These are phyloP conservation scores for Protea cynaroides DNA, from an alignment of 164 flowering plant species.

Conservation along the genomic window DNA sequence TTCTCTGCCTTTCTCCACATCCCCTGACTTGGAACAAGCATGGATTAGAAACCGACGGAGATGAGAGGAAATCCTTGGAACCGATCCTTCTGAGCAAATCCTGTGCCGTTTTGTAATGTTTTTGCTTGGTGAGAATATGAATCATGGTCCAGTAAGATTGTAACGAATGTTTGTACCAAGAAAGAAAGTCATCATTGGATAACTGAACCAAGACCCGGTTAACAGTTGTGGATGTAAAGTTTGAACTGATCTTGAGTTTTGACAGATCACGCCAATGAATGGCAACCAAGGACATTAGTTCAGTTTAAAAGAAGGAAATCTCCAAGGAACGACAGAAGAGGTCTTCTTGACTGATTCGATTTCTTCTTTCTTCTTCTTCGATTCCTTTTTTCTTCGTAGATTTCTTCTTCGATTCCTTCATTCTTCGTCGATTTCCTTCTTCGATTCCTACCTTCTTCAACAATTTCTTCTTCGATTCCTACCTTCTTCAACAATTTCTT, in stretches of 20 bases:
- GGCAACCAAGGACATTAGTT: no score
- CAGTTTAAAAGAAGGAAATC: no score
- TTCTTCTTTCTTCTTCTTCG: no score
- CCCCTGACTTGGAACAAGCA: slow-evolving; percentile 75
- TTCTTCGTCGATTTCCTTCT: no score
- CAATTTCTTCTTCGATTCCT: no score
- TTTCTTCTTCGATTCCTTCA: no score
- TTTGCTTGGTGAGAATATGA: slow-evolving; percentile 48
- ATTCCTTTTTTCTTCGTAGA: no score
- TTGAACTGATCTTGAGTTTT: slow-evolving; percentile 29
- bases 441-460: no score
- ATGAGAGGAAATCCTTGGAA: slow-evolving; percentile 49
- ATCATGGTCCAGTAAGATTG: slow-evolving; percentile 72
- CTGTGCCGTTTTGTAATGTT: slow-evolving; percentile 53
- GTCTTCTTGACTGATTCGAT: no score
- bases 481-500: no score
- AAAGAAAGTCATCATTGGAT: slow-evolving; percentile 26
- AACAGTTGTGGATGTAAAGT: slow-evolving; percentile 36
- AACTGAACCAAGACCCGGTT: slow-evolving; percentile 33
- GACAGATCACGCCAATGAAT: slow-evolving; percentile 45
- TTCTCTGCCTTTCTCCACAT: slow-evolving; percentile 64
- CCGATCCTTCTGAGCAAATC: slow-evolving; percentile 58
- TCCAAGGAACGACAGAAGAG: no score
- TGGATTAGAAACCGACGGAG: slow-evolving; percentile 75
- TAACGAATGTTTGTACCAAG: slow-evolving; percentile 65